Base-by-base conservation (phyloP, 768 basidiomycete genomes). In the Leccinum truebloodii region DNA sequence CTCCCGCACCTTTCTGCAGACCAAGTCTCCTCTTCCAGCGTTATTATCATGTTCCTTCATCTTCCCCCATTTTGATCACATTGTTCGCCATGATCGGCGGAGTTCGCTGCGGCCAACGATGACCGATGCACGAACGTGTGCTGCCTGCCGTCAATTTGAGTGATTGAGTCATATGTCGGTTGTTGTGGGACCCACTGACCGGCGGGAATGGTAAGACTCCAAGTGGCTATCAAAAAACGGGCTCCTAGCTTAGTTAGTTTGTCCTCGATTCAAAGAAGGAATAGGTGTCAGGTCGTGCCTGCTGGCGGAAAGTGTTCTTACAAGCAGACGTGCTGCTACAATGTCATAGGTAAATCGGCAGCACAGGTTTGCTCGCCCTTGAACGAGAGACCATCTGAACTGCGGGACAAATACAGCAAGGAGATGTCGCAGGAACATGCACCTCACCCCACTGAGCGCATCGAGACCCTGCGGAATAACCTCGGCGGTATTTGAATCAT, bases 21-120 rank as follows among this genome's bases (percentile, higher is more conserved):
- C n/a, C 12, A 0, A n/a, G 13, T 51, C 41, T 9, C 49, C 32
- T 22, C 22, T 26, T 52, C 6, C 1, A 10, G 12, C 9, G 3
- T n/a, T n/a, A 44, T 44, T 16, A n/a, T 44, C 51, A 59, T 64
- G 63, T 60, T 64, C 7, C 24, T 20, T 52, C 57, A 44, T 49
- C 39, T 59, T 30, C 44, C 10, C 46, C 54, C 6, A 3, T 63
- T 34, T 20, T 52, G 7, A 22, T 64, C 18, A 20, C 37, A 4
- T 30, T 65, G 0, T 22, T 56, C 8, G 37, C 37, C 13, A 20
- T 60, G 22, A 4, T 12, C 5, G 20, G 57, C 6, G 20, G 13
- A 4, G 50, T 30, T 52, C 32, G 51, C 41, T 7, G 30, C 3
- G 26, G 51, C 49, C 18, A 22, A 32, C 32, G n/a, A 9, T 2